Evolutionary conservation across 2,329 filamentous ascomycete genomes (phyloP).

Genomic region (Colletotrichum sidae): DNA sequence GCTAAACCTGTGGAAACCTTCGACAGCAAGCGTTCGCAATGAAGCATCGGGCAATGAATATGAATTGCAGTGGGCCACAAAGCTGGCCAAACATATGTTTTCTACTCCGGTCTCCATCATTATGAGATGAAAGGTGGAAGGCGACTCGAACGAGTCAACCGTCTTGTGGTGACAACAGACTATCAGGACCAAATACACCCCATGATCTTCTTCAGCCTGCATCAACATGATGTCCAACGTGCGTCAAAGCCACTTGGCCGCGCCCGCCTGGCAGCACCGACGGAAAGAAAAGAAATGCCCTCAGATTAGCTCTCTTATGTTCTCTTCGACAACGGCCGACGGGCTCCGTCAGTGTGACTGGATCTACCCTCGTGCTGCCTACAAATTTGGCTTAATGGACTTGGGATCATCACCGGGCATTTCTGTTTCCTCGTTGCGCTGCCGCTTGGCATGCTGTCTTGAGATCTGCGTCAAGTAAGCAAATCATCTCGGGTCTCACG

Average conservation of each 20-base stretch:
- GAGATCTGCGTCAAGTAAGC: constrained; percentile 24
- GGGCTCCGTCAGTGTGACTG: constrained; percentile 28
- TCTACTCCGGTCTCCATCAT: no score
- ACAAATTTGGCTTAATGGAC: constrained; percentile 56
- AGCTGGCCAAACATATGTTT: no score
- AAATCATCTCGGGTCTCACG: not conserved
- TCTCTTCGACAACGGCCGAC: constrained; percentile 51
- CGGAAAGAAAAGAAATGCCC: constrained; percentile 41
- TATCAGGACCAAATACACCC: not conserved
- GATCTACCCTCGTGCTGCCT: constrained; percentile 46
- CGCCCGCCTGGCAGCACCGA: not conserved
- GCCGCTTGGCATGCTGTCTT: constrained; percentile 30
- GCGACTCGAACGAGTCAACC: no score
- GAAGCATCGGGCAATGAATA: no score
- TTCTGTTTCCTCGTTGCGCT: constrained; percentile 32
- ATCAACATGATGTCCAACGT: no score
- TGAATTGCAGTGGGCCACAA: no score
- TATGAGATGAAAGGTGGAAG: no score
- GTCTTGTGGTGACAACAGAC: not conserved
- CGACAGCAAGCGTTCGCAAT: no score
- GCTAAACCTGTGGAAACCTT: no score
- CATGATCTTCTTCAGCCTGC: not conserved
- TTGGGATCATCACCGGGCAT: constrained; percentile 50
- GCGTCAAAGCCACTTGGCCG: not conserved
- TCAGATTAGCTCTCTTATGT: constrained; percentile 57